Evolutionary conservation across 2,329 filamentous ascomycete species (phyloP).

Genomic region (Tympanopsis confertula): DNA sequence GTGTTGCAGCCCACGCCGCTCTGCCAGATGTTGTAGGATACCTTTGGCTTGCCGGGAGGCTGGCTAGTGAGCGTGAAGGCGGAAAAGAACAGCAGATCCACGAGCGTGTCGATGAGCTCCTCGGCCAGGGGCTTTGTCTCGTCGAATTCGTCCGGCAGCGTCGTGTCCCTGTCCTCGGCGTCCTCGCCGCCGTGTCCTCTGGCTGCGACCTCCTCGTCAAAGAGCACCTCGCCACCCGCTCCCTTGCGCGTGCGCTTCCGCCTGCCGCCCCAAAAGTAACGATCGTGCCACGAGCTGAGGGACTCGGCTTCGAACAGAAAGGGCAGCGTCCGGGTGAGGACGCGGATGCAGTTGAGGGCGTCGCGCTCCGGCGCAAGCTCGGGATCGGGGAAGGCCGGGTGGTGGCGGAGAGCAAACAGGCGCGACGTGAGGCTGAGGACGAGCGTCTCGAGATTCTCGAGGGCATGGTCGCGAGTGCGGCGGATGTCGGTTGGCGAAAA

Average conservation of each 20-base stretch:
- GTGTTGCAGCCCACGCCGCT: slow-evolving; percentile 94
- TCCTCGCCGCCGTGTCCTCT: slow-evolving; percentile 32
- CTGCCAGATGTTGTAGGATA: slow-evolving; percentile 93
- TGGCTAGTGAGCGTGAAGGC: slow-evolving; percentile 75
- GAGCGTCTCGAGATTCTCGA: slow-evolving; percentile 82
- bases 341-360: slow-evolving; percentile 83
- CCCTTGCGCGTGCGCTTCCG: slow-evolving; percentile 60
- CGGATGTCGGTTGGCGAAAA: slow-evolving; percentile 84
- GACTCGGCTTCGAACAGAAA: slow-evolving; percentile 85
- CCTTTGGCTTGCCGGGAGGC: slow-evolving; percentile 61
- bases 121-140: slow-evolving; percentile 80
- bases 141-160: slow-evolving; percentile 71
- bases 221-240: slow-evolving; percentile 64
- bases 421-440: slow-evolving; percentile 74
- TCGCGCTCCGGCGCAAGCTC: slow-evolving; percentile 74
- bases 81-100: slow-evolving; percentile 83
- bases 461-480: slow-evolving; percentile 70
- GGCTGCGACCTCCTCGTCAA: slow-evolving; percentile 53
- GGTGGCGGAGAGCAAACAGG: slow-evolving; percentile 70
- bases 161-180: slow-evolving; percentile 62
- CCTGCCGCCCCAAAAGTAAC: slow-evolving; percentile 78
- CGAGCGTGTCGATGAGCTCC: slow-evolving; percentile 79
- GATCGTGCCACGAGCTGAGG: slow-evolving; percentile 74
- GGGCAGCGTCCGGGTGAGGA: slow-evolving; percentile 79
- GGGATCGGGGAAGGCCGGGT: slow-evolving; percentile 79